Evolutionary conservation across 179 eudicot genomes (phyloP).

Genomic region (Sideroxylon spinosum): DNA sequence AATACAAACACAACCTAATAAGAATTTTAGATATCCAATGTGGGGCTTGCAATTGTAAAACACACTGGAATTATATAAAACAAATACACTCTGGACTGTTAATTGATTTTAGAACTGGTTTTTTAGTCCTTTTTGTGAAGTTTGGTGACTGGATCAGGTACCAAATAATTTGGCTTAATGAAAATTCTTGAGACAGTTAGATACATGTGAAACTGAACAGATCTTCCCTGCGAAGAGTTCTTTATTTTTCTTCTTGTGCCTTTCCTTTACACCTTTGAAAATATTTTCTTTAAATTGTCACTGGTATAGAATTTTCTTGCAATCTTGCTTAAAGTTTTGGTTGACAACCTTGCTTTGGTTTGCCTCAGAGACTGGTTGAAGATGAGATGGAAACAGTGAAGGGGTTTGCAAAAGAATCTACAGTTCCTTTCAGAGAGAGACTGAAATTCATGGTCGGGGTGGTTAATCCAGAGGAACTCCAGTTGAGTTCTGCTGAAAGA

Average conservation of each 20-base stretch:
- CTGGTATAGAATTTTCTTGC: too few relatives aligned
- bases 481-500: conserved; percentile 52
- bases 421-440: conserved; percentile 63
- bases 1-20: too few relatives aligned
- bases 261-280: too few relatives aligned
- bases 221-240: too few relatives aligned
- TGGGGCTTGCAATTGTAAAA: too few relatives aligned
- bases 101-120: not conserved
- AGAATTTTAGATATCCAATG: too few relatives aligned
- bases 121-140: not conserved
- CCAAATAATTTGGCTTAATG: not conserved
- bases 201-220: not conserved
- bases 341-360: not conserved
- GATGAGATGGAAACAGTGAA: conserved; percentile 64
- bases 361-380: conserved; percentile 46
- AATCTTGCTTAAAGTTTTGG: too few relatives aligned
- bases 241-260: too few relatives aligned
- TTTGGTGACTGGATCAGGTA: too few relatives aligned
- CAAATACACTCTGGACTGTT: too few relatives aligned
- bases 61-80: too few relatives aligned
- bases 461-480: conserved; percentile 72
- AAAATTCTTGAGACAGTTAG: not conserved
- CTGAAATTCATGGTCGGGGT: conserved; percentile 63
- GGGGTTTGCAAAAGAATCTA: conserved; percentile 55
- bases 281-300: too few relatives aligned